These are phyloP conservation scores for Acorus calamus DNA, from an alignment of 106 monocot genomes.

Conservation along the genomic window DNA sequence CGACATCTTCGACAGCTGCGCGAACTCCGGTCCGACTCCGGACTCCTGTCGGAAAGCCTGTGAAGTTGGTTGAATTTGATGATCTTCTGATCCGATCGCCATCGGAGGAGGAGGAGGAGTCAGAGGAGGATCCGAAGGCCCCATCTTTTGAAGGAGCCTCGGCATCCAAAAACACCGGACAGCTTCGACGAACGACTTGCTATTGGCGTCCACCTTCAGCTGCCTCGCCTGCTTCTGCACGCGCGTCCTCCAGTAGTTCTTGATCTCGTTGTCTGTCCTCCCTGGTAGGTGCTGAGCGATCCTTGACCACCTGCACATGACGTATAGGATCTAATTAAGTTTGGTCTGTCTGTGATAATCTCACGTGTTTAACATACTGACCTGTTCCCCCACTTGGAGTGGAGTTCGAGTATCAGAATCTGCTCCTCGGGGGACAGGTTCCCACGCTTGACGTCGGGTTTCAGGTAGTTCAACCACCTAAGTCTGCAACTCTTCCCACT, in stretches of 20 bases:
- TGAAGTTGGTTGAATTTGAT: slow-evolving; percentile 16
- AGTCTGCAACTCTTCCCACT: slow-evolving; percentile 67
- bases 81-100: slow-evolving; percentile 19
- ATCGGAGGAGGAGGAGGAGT: slow-evolving; percentile 11
- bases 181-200: slow-evolving; percentile 34
- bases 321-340: neutral
- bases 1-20: too few relatives aligned
- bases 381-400: slow-evolving; percentile 77
- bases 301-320: slow-evolving; percentile 42
- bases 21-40: too few relatives aligned
- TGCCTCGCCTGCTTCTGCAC: slow-evolving; percentile 65
- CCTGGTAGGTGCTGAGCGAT: slow-evolving; percentile 70
- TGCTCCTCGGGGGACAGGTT: slow-evolving; percentile 59
- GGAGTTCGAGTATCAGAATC: slow-evolving; percentile 55
- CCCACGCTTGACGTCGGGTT: slow-evolving; percentile 59
- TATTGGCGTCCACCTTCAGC: slow-evolving; percentile 53
- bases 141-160: slow-evolving; percentile 38
- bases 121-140: neutral
- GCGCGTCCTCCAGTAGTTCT: slow-evolving; percentile 66
- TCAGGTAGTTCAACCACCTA: slow-evolving; percentile 62
- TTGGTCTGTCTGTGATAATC: neutral
- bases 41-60: too few relatives aligned
- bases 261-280: slow-evolving; percentile 69
- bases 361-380: neutral
- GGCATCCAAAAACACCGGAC: slow-evolving; percentile 56